A percentile compares a stretch with the other conserved stretches of the same genome.
phyloP scores from a whole-genome alignment of 192 early-diverging fungal genomes.

The Rhizophagus sp. region DNA sequence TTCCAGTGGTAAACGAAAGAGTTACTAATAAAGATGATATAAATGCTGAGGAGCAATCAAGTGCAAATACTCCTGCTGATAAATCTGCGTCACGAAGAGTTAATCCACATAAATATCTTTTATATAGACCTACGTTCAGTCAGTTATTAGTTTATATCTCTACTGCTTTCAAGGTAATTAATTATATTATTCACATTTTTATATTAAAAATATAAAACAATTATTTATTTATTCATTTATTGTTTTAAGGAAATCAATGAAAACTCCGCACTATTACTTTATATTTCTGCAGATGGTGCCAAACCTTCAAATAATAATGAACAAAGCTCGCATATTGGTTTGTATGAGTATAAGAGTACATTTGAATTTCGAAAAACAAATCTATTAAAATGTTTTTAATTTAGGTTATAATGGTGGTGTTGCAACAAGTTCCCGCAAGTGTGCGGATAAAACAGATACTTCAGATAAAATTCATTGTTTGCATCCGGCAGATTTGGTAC shows the following conservation, averaged over 20 bases:
- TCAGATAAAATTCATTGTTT: constrained; percentile 68
- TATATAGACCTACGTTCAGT: constrained; percentile 89
- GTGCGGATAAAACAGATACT: constrained; percentile 52
- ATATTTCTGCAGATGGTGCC: constrained; percentile 86
- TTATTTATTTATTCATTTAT: background rate
- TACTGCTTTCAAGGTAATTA: constrained; percentile 82
- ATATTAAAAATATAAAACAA: background rate
- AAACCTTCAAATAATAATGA: constrained; percentile 47
- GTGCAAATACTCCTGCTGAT: constrained; percentile 26
- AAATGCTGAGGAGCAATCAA: constrained; percentile 37
- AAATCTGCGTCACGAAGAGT: constrained; percentile 43
- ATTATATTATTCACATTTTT: background rate
- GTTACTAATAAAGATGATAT: background rate
- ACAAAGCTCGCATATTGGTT: constrained; percentile 45
- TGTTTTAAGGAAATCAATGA: constrained; percentile 72
- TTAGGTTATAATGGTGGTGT: constrained; percentile 76
- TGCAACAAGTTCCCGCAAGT: constrained; percentile 67
- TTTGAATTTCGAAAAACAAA: background rate
- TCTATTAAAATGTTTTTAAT: constrained; percentile 2
- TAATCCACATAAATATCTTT: constrained; percentile 86
- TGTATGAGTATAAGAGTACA: background rate
- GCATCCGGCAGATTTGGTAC: constrained; percentile 88
- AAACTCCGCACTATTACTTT: constrained; percentile 83
- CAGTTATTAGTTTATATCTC: constrained; percentile 91
- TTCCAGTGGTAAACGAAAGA: constrained; percentile 18